phyloP scores from a whole-genome alignment of 345 rosid species.

The Pistacia vera region DNA sequence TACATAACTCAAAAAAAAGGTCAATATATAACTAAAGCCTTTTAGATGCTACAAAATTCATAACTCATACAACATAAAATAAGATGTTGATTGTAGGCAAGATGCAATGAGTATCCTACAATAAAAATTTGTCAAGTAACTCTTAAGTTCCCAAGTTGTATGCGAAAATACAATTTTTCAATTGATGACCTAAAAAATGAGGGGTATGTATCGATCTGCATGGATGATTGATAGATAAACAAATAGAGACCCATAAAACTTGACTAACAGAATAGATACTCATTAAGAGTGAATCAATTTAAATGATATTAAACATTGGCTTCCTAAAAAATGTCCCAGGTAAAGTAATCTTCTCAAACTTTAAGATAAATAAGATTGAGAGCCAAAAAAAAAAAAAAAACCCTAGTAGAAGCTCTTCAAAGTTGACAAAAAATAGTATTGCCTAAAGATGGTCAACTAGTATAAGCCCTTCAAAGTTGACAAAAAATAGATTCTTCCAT shows the following conservation, averaged over 20 bases:
- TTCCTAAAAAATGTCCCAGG: background rate
- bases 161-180: background rate
- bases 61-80: background rate
- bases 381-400: background rate
- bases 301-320: background rate
- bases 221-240: background rate
- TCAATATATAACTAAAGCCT: background rate
- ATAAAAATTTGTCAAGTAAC: background rate
- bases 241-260: too few species aligned
- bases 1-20: background rate
- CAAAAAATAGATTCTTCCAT: background rate
- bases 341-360: background rate
- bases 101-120: background rate
- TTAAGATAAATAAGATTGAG: background rate
- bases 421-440: background rate
- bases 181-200: background rate
- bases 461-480: background rate
- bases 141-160: background rate
- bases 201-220: background rate
- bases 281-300: background rate
- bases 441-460: background rate
- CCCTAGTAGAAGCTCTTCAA: too few species aligned
- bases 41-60: slow-evolving; percentile 1
- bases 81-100: background rate
- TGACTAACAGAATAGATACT: background rate